Base-by-base conservation (phyloP, 2,329 filamentous ascomycete genomes). In the Exophiala sp. region DNA sequence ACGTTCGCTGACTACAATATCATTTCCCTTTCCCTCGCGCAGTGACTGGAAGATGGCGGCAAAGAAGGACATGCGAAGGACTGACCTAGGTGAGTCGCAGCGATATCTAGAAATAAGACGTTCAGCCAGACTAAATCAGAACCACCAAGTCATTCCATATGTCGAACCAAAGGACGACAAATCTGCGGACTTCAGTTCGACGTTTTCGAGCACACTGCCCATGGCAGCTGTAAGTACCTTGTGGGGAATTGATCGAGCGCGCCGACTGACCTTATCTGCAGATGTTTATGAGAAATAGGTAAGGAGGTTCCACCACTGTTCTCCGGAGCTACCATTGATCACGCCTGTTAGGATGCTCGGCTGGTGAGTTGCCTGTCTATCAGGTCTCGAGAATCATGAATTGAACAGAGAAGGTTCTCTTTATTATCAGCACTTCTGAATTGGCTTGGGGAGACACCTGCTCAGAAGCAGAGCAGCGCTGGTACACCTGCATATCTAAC, bases 201-300 rank as follows among this genome's bases (percentile, higher is more conserved):
- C 82, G 45, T 78, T 86, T 74, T 77, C 80, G 49, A 92, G 86
- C 67, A 95, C 91, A 34, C 78, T 97, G 68, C 92, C 92, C 55
- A 96, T 96, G 92, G 91, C 89, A 54, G 91, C 91, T 60, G 82
- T 85, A 75, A 71, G 78, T 77, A 32, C 11, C 39, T 8, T 21
- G 8, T 35, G 11, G 2, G 20, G 9, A 57, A 36, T 47, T 49
- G 29, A 51, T 41, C 45, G 57, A 41, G 6, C 33, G 36, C 46
- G 47, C 32, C 47, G 45, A 57, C 47, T 55, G 35, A 57, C 10
- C 42, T 44, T 58, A 39, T 41, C 55, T 36, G 55, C 62, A 84
- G 81, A 95, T 96, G 80, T 94, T 96, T 70, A 94, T 88, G 65
- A 82, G 91, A 63, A 96, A 95, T 75, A 88, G 89, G 80, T 94